Percentiles rank a stretch among this genome's conserved stretches.
Evolutionary conservation across 2,329 filamentous ascomycete species (phyloP).

Genomic region (Erysiphe pulchra): DNA sequence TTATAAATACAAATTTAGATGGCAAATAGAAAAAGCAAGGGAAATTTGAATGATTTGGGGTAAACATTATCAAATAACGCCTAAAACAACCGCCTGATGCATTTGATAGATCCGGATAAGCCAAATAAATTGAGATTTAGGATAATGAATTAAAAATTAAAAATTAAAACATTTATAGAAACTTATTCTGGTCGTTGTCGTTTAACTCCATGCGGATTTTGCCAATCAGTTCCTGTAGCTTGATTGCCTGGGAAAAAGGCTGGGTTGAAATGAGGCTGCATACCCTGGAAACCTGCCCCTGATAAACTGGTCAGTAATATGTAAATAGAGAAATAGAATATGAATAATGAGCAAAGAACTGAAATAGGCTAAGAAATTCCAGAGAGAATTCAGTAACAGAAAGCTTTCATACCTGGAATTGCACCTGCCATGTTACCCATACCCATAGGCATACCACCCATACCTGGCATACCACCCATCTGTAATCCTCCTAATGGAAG

Average conservation of each 20-base stretch:
- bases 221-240: conserved; percentile 27
- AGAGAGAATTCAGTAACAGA: background rate
- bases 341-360: background rate
- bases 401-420: conserved; percentile 28
- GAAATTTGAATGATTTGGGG: background rate
- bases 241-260: conserved; percentile 38
- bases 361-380: no score
- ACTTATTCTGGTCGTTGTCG: conserved; percentile 41
- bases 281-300: conserved; percentile 35
- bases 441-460: conserved; percentile 14
- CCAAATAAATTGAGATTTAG: background rate
- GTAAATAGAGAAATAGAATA: background rate
- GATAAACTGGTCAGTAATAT: background rate
- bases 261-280: conserved; percentile 46
- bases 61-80: background rate
- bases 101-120: background rate
- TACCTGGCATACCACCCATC: conserved; percentile 23
- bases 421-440: conserved; percentile 24
- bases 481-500: conserved; percentile 29
- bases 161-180: background rate
- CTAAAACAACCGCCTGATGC: background rate
- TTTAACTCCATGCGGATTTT: conserved; percentile 65
- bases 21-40: background rate
- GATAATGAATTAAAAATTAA: background rate
- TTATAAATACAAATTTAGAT: background rate